Evolutionary conservation across 2,329 filamentous ascomycete species (phyloP), one percentile per base, ranked within the genome.

Genomic region (Piedraia hortae): DNA sequence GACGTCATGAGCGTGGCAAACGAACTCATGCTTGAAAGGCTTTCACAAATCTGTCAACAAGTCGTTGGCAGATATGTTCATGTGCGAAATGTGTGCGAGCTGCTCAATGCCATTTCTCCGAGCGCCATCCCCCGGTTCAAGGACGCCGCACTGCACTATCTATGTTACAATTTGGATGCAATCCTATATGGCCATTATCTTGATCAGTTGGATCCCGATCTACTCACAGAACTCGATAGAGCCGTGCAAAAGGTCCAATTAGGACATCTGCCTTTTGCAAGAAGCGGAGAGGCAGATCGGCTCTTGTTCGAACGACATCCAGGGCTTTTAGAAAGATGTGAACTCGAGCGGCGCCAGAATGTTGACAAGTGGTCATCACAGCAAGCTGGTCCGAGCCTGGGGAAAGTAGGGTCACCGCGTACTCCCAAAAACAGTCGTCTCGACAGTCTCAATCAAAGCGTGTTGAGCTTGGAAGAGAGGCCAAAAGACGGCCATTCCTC

Each of bases 1-100:
- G 78, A 90, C 34, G 73, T 93, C 19, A 69, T 93, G 59, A 65
- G 65, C 25, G 69, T 75, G 23, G 77, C 80, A 7, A 85, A 97
- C 39, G 82, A 97, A 44, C 51, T 97, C 26, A 91, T 97, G 80
- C 58, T 97, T 20, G 78, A 91, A 40, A 61, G 80, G 4, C 50
- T 97, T 4, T 77, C 75, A 4, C 74, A 90, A 41, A 65, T 88
- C 13, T 93, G 85, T 42, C 85, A 97, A 41, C 65, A 62, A 26
- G 49, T 78, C 11, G 60, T 93, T 27, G 80, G 78, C 16, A 62
- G 62, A 21, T 88, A 85, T 45, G 63, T 78, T n/a, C 77, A 64
- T 21, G 70, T 65, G 4, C 68, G 80, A 12, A 97, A 90, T 38
- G 69, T 90, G 12, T 74, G 74, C 26, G 65, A 69, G 23, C 53